Percentiles rank a stretch among this genome's conserved stretches.
phyloP scores from a whole-genome alignment of 2,329 filamentous ascomycete genomes.

The Talaromyces sp. region DNA sequence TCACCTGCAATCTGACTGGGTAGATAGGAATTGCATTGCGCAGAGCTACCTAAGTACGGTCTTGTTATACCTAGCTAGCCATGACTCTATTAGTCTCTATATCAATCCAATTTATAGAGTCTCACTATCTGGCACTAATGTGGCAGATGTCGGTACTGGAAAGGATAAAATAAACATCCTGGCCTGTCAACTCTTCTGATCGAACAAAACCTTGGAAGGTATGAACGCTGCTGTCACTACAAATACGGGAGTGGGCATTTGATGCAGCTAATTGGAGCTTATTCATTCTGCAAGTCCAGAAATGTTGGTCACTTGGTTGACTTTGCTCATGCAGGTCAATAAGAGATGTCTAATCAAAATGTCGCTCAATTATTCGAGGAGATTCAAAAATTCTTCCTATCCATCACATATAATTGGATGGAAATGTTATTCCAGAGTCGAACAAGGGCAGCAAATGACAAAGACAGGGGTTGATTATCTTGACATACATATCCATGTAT shows the following conservation, averaged over 20 bases:
- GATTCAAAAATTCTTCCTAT: not conserved
- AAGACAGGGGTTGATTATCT: not conserved
- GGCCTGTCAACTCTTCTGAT: slow-evolving; percentile 14
- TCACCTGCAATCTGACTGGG: not conserved
- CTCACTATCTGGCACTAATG: not conserved
- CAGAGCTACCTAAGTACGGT: too few relatives aligned
- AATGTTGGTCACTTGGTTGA: not conserved
- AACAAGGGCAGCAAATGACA: not conserved
- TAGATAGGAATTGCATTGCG: too few relatives aligned
- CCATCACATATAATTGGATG: not conserved
- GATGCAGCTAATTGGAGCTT: slow-evolving; percentile 24
- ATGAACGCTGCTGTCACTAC: slow-evolving; percentile 32
- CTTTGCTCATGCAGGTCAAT: not conserved
- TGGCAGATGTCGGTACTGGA: not conserved
- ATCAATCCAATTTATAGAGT: not conserved
- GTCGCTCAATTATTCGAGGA: not conserved
- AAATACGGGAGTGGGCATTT: slow-evolving; percentile 38
- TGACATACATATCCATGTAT: not conserved
- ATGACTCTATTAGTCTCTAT: not conserved
- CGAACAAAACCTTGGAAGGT: slow-evolving; percentile 17
- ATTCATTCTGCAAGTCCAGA: not conserved
- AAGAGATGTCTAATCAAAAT: slow-evolving; percentile 2
- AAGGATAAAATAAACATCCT: not conserved
- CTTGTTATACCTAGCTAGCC: too few relatives aligned
- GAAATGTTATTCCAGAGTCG: not conserved